Evolutionary conservation across 768 basidiomycete genomes (phyloP), one percentile per base, ranked within the genome.

Genomic region (Suillus decipiens): DNA sequence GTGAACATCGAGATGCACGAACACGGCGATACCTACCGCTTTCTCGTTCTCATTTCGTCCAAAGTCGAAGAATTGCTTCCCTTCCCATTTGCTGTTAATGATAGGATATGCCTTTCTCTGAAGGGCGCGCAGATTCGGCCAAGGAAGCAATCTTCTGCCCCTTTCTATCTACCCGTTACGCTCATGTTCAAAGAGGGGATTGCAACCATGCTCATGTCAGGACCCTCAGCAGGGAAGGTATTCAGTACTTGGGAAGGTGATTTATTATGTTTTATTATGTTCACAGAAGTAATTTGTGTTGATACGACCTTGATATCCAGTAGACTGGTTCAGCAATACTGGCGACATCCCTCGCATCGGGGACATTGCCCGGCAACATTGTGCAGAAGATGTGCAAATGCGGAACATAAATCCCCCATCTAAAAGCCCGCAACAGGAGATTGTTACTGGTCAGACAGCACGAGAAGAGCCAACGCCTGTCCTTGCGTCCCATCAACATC

Each of bases 31-130:
- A 45, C 53, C 12, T 68, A 73, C 63, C 73, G 73, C 47, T 78
- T 84, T 63, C 78, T 81, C 33, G 76, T 82, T 45, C 68, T 74
- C 55, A 70, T 85, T 22, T 67, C 74, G 4, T 77, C 78, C 51
- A 60, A 59, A 28, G 76, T 72, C 31, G 63, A 74, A 1, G 71
- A 75, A 64, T 74, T 81, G 50, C 59, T 70, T 10, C 66, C 73
- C 28, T 71, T 88, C 10, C 59, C 74, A 39, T 76, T 86, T 62
- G 72, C 76, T 42, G 72, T 81, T 7, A 71, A 74, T 3, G 81
- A 85, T 61, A 73, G 73, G 45, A 67, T 88, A 31, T 71, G 71
- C n/a, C 59, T 88, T n/a, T 77, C 81, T 19, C 76, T 87, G 22
- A 80, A 77, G 62, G 84, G 84, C 2, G 75, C 75, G 31, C 64